Evolutionary conservation across 2,329 filamentous ascomycete species (phyloP).

Genomic region (Diaporthe aspalathi): DNA sequence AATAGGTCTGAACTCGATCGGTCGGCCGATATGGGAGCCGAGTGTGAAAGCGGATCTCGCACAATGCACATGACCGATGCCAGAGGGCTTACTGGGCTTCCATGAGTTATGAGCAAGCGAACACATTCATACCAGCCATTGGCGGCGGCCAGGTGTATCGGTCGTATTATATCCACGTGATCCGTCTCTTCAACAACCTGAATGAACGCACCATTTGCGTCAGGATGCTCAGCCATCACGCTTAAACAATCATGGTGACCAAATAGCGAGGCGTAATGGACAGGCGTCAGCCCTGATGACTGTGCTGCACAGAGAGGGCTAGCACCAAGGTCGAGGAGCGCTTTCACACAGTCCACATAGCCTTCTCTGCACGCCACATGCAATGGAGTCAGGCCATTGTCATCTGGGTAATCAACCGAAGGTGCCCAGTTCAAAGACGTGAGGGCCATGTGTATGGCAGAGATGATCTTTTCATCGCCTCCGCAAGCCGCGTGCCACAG

Average conservation of each 20-base stretch:
- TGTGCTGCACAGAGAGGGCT: not conserved
- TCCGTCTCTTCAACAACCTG: not conserved
- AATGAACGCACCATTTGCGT: not conserved
- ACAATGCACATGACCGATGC: not conserved
- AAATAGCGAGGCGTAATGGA: not conserved
- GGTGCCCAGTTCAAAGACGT: not conserved
- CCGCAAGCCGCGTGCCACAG: conserved; percentile 3
- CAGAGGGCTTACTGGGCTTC: not conserved
- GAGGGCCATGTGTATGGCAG: not conserved
- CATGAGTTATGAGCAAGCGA: not conserved
- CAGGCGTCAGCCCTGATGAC: not conserved
- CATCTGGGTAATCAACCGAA: not conserved
- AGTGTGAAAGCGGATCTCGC: not conserved
- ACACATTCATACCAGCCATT: not conserved
- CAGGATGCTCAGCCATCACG: not conserved
- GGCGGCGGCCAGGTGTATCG: not conserved
- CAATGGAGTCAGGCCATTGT: not conserved
- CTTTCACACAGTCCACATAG: not conserved
- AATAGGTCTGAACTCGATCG: not conserved
- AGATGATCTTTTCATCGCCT: not conserved
- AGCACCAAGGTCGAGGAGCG: not conserved
- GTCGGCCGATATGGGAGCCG: not conserved
- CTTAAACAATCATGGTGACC: not conserved
- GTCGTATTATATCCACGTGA: not conserved
- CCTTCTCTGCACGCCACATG: not conserved